Evolutionary conservation across 2,329 filamentous ascomycete genomes (phyloP).

Genomic region (Anthostomella pinea): DNA sequence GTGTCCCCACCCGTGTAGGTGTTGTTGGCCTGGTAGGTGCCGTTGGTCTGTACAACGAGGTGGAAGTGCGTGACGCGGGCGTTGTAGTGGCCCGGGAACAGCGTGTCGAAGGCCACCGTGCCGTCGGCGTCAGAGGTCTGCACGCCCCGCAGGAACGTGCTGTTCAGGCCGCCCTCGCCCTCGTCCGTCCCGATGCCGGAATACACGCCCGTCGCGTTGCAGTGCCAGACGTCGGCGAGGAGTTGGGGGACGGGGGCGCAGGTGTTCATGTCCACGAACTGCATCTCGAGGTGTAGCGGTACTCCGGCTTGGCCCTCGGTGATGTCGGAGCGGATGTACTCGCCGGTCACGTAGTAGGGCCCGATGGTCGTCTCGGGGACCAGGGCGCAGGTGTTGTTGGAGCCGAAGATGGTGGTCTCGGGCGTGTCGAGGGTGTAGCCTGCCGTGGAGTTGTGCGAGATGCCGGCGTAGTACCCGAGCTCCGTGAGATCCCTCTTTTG

Average conservation of each 20-base stretch:
- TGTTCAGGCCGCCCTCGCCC: conserved; percentile 35
- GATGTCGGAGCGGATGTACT: conserved; percentile 34
- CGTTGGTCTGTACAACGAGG: no score
- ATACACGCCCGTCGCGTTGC: conserved; percentile 42
- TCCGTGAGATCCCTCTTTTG: no score
- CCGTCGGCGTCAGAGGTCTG: conserved; percentile 40
- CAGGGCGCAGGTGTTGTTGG: conserved; percentile 21
- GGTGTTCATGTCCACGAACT: conserved; percentile 34
- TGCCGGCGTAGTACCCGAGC: no score
- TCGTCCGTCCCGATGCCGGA: conserved; percentile 35
- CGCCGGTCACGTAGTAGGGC: conserved; percentile 29
- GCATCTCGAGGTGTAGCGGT: conserved; percentile 35
- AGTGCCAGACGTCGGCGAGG: conserved; percentile 36
- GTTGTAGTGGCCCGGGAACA: conserved; percentile 46
- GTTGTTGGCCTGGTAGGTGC: no score
- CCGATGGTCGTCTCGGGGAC: conserved; percentile 23
- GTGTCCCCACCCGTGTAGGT: no score
- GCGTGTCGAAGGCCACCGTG: conserved; percentile 39
- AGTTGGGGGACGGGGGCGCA: conserved; percentile 32
- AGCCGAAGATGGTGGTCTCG: conserved; percentile 17
- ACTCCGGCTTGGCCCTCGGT: conserved; percentile 33
- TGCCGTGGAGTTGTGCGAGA: no score
- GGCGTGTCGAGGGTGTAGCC: no score
- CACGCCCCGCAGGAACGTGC: conserved; percentile 43
- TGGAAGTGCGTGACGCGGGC: conserved; percentile 40